phyloP scores from a whole-genome alignment of 2,329 filamentous ascomycete genomes.

The Ophiosphaerella narmari region DNA sequence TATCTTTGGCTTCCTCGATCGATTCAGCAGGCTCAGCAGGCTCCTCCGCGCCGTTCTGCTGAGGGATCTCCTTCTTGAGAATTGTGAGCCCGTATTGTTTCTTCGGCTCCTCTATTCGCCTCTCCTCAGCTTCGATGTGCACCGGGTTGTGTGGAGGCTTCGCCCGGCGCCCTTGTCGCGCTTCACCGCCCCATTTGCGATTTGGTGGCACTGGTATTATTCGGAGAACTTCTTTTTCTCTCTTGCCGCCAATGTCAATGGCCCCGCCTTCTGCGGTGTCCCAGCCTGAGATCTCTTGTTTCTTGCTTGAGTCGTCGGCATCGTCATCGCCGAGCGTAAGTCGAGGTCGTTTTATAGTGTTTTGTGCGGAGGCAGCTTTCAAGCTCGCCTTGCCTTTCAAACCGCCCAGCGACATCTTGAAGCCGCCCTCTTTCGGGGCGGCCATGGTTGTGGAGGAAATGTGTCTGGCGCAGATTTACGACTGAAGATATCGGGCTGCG shows the following conservation, averaged over 20 bases:
- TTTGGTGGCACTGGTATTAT: slow-evolving; percentile 65
- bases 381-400: slow-evolving; percentile 35
- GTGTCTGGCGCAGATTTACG: slow-evolving; percentile 3
- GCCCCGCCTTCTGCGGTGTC: slow-evolving; percentile 58
- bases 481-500: background rate
- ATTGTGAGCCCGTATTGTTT: slow-evolving; percentile 60
- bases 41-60: slow-evolving; percentile 9
- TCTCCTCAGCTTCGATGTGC: slow-evolving; percentile 42
- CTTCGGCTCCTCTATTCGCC: slow-evolving; percentile 45
- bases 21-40: slow-evolving; percentile 15
- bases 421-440: slow-evolving; percentile 37
- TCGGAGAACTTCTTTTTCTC: slow-evolving; percentile 51
- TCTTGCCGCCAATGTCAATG: slow-evolving; percentile 42
- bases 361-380: slow-evolving; percentile 21
- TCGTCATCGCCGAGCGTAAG: slow-evolving; percentile 39
- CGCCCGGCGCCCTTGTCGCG: slow-evolving; percentile 60
- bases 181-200: slow-evolving; percentile 65
- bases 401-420: slow-evolving; percentile 42
- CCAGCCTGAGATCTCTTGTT: slow-evolving; percentile 58
- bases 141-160: slow-evolving; percentile 58
- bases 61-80: slow-evolving; percentile 38
- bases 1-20: slow-evolving; percentile 37
- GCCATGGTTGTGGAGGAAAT: slow-evolving; percentile 34
- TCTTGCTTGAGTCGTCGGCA: slow-evolving; percentile 28
- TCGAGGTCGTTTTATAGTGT: slow-evolving; percentile 31